A percentile compares a stretch with the other conserved stretches of the same genome.
These are phyloP conservation scores for Amylocarpus encephaloides DNA, from an alignment of 2,329 filamentous ascomycete genomes.

Conservation along the genomic window DNA sequence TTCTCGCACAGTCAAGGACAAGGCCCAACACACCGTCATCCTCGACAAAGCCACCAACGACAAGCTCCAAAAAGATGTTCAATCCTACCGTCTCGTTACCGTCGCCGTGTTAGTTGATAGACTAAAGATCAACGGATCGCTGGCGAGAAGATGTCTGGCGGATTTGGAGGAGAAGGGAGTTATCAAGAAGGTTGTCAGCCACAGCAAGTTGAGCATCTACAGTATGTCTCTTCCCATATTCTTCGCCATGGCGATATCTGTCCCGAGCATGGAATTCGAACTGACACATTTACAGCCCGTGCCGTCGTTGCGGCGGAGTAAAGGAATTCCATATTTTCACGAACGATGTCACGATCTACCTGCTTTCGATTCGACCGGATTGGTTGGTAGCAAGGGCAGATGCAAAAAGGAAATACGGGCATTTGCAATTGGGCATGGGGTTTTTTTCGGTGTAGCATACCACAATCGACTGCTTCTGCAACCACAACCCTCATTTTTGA, in stretches of 20 bases:
- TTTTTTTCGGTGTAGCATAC: constrained; percentile 33
- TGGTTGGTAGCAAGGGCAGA: constrained; percentile 19
- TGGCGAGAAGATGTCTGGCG: constrained; percentile 81
- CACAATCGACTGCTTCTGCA: constrained; percentile 25
- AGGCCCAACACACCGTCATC: constrained; percentile 98
- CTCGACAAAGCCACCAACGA: constrained; percentile 97
- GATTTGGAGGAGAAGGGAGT: constrained; percentile 97
- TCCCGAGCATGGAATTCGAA: background rate
- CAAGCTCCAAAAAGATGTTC: constrained; percentile 99
- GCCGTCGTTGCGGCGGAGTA: constrained; percentile 49
- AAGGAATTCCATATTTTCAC: constrained; percentile 16
- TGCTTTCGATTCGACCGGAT: constrained; percentile 24
- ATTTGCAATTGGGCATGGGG: constrained; percentile 29
- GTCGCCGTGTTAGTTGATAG: constrained; percentile 97
- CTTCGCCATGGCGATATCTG: constrained; percentile 3
- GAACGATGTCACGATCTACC: constrained; percentile 29
- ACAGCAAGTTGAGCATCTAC: constrained; percentile 99
- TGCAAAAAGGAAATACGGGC: constrained; percentile 28
- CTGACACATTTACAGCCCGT: constrained; percentile 45
- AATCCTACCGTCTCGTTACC: constrained; percentile 99
- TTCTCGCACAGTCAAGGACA: constrained; percentile 85
- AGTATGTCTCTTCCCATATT: constrained; percentile 46
- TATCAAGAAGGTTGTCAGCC: constrained; percentile 95
- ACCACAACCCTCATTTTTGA: constrained; percentile 5
- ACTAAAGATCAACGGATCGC: constrained; percentile 99